Evolutionary conservation across 805 yeast genomes (phyloP), one percentile per base, ranked within the genome.

Genomic region (Ogataea paraovalis): DNA sequence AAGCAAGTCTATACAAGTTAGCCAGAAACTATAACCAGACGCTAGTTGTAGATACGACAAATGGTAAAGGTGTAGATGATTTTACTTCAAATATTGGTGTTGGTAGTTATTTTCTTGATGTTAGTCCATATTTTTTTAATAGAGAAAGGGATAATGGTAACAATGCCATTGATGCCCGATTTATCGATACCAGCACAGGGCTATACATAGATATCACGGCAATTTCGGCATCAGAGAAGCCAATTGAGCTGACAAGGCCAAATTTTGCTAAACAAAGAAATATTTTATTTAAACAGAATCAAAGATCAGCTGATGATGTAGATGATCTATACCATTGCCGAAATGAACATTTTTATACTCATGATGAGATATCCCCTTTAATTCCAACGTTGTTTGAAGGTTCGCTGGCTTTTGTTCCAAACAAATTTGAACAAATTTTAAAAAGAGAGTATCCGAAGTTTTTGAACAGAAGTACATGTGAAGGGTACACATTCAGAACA

Each of bases 301-400:
- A 33, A 7, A 16, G 49, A 40, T 43, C 41, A 42, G 48, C 28
- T 2, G 45, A 48, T 18, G 51, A 52, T 14, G 49, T 51, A 1
- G 38, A 40, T 14, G 45, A 51, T 27, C 50, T 66, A 4, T 47
- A 67, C 51, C 68, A 74, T 49, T 81, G 87, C 65, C 72, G 80
- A 43, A 80, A 82, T 58, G 64, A 71, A 50, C 90, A 87, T 62
- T 74, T 71, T 51, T 78, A 78, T 60, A 59, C 67, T 7, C 58
- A 71, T 30, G 72, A 72, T 8, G 80, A 78, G 42, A 59, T 85
- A 14, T 58, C 70, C 9, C 85, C 88, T 0, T 66, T 86, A 49
- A 64, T 75, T 3, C 68, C 74, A 30, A 73, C 86, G 0, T 53
- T 70, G 18, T 82, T 79, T 53, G 91, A 86, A 61, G 88, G 88